A percentile compares a stretch with the other conserved stretches of the same genome.
Conservation (phyloP, 805 yeast species). For the Peterozyma xylosa region DNA sequence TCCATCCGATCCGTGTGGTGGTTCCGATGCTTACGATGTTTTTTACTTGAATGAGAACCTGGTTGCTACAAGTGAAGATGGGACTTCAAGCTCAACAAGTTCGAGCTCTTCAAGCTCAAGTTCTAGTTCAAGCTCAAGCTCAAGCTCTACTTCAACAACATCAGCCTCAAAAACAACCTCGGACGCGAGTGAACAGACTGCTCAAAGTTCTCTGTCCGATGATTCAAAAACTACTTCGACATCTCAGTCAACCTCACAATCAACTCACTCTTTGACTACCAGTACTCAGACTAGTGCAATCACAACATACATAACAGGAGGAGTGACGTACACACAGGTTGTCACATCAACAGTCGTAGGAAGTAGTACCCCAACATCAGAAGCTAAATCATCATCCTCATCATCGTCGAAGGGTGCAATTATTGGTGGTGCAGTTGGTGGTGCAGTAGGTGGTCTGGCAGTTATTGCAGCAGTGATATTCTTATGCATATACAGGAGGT, state of each 20-base stretch:
- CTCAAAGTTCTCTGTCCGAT: not conserved
- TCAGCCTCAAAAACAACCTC: conserved; percentile 12
- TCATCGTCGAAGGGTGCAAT: conserved; percentile 23
- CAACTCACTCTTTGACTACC: conserved; percentile 7
- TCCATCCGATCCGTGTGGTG: conserved; percentile 54
- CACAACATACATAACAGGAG: conserved; percentile 10
- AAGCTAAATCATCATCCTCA: conserved; percentile 9
- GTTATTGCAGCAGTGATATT: conserved; percentile 21
- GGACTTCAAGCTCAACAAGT: conserved; percentile 19
- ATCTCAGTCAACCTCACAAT: conserved; percentile 8
- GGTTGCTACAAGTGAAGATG: conserved; percentile 5
- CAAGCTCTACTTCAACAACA: conserved; percentile 12
- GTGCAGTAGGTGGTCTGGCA: conserved; percentile 20
- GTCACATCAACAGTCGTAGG: conserved; percentile 10
- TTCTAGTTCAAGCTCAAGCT: conserved; percentile 11
- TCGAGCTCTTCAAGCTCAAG: conserved; percentile 10
- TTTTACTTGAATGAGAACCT: conserved; percentile 26
- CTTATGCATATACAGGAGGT: conserved; percentile 29
- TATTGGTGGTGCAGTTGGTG: conserved; percentile 29
- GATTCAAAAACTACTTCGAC: conserved; percentile 8
- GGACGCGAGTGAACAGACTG: not conserved
- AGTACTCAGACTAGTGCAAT: conserved; percentile 17
- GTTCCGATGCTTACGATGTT: conserved; percentile 35
- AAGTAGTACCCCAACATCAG: conserved; percentile 17
- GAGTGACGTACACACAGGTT: conserved; percentile 11